Conservation (phyloP, 306 rosid genomes). For the Quercus mongolica region DNA sequence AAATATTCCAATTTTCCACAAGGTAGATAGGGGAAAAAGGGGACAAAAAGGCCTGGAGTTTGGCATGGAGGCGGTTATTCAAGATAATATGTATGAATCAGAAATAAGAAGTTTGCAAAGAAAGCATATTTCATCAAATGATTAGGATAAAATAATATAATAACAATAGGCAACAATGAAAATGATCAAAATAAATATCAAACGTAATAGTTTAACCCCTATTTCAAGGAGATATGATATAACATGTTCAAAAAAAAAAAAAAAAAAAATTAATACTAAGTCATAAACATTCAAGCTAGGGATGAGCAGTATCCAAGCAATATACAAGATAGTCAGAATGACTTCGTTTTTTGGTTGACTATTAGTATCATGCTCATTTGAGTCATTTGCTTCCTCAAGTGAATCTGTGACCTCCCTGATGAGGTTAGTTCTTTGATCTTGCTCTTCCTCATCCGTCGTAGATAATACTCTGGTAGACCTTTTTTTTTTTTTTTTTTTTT, state of each 20-base stretch:
- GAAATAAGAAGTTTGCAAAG: no score
- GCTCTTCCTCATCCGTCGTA: constrained; percentile 47
- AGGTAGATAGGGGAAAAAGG: no score
- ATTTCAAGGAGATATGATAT: not conserved
- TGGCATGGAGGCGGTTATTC: no score
- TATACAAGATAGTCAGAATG: not conserved
- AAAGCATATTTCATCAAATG: no score
- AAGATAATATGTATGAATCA: no score
- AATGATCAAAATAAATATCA: not conserved
- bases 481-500: no score
- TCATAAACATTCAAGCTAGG: not conserved
- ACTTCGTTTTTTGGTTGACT: no score
- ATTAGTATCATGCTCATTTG: constrained; percentile 9
- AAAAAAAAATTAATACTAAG: not conserved
- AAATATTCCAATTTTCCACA: not conserved
- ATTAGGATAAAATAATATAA: not conserved
- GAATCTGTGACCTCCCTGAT: constrained; percentile 59
- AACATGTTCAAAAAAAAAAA: not conserved
- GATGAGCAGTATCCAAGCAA: not conserved
- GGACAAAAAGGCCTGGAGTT: no score
- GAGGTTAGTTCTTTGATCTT: constrained; percentile 36
- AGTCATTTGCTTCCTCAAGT: constrained; percentile 34
- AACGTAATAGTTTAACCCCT: not conserved
- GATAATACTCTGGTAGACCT: constrained; percentile 63
- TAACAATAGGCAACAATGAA: not conserved